phyloP scores from a whole-genome alignment of 2,329 filamentous ascomycete species.

The Apiospora kogelbergensis region DNA sequence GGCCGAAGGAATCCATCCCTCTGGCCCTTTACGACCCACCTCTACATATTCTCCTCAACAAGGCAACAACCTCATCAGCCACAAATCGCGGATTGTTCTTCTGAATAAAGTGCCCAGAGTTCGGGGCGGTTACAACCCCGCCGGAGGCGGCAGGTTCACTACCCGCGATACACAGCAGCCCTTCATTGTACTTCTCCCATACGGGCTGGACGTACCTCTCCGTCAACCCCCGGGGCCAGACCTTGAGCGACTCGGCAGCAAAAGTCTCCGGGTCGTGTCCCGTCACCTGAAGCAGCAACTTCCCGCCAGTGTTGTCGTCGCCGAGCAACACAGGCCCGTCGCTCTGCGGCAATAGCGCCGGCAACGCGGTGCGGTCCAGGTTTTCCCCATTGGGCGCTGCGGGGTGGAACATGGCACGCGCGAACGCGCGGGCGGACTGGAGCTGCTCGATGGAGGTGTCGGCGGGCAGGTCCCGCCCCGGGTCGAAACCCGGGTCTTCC shows the following conservation, averaged over 20 bases:
- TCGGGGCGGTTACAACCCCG: slow-evolving; percentile 38
- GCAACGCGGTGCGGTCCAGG: slow-evolving; percentile 46
- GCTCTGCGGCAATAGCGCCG: slow-evolving; percentile 41
- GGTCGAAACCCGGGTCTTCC: slow-evolving; percentile 45
- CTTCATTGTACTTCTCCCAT: slow-evolving; percentile 56
- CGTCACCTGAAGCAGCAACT: slow-evolving; percentile 47
- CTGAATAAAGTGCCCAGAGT: slow-evolving; percentile 57
- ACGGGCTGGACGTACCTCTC: slow-evolving; percentile 52
- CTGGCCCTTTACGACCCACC: neutral
- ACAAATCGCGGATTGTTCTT: slow-evolving; percentile 50
- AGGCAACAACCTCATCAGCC: slow-evolving; percentile 16
- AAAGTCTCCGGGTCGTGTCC: slow-evolving; percentile 55
- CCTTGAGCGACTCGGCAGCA: slow-evolving; percentile 40
- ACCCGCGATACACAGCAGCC: slow-evolving; percentile 43
- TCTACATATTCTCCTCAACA: neutral
- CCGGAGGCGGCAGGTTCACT: slow-evolving; percentile 31
- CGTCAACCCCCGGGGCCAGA: slow-evolving; percentile 36
- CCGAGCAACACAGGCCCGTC: slow-evolving; percentile 33
- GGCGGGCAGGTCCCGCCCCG: slow-evolving; percentile 33
- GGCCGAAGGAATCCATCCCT: neutral
- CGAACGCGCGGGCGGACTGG: slow-evolving; percentile 34
- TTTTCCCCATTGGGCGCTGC: slow-evolving; percentile 49
- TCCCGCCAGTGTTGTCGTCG: slow-evolving; percentile 35
- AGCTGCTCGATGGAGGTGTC: slow-evolving; percentile 36
- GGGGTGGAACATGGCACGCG: slow-evolving; percentile 46